Percentiles rank a stretch among this genome's conserved stretches.
Evolutionary conservation across 495 filamentous ascomycete species (phyloP).

Genomic region (Trichoderma virens): DNA sequence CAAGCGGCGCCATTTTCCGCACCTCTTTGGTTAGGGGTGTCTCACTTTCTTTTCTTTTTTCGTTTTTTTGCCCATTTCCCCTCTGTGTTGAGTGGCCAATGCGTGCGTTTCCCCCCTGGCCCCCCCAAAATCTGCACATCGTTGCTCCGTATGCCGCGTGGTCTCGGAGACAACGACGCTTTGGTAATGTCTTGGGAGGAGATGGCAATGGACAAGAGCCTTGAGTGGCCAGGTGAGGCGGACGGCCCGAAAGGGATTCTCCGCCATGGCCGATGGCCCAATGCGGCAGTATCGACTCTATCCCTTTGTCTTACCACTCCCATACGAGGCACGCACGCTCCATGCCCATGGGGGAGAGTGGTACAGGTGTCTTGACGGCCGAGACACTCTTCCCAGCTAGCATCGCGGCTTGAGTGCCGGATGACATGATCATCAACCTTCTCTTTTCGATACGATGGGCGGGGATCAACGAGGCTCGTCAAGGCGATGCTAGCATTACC

Average conservation of each 20-base stretch:
- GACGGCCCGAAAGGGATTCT: slow-evolving; percentile 2
- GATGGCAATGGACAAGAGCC: neutral
- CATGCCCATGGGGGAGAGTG: no score
- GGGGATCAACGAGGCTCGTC: neutral
- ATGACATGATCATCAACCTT: slow-evolving; percentile 4
- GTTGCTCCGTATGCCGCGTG: slow-evolving; percentile 1
- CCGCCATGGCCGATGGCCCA: neutral
- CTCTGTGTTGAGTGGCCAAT: neutral
- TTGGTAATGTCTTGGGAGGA: neutral
- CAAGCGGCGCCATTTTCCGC: neutral
- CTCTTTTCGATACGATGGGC: neutral
- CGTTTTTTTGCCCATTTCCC: neutral
- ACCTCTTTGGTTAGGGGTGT: neutral
- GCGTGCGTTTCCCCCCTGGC: neutral
- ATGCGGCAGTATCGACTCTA: neutral
- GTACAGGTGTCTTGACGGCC: no score
- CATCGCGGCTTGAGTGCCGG: neutral
- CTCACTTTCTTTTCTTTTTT: neutral
- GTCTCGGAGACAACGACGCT: neutral
- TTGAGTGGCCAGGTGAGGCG: neutral
- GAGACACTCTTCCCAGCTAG: no score
- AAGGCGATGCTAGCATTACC: no score
- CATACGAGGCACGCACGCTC: no score
- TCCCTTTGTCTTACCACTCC: neutral
- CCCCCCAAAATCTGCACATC: neutral